Evolutionary conservation across 1,284 basidiomycete genomes (phyloP).

Genomic region (Lentinula novae-zelandiae): DNA sequence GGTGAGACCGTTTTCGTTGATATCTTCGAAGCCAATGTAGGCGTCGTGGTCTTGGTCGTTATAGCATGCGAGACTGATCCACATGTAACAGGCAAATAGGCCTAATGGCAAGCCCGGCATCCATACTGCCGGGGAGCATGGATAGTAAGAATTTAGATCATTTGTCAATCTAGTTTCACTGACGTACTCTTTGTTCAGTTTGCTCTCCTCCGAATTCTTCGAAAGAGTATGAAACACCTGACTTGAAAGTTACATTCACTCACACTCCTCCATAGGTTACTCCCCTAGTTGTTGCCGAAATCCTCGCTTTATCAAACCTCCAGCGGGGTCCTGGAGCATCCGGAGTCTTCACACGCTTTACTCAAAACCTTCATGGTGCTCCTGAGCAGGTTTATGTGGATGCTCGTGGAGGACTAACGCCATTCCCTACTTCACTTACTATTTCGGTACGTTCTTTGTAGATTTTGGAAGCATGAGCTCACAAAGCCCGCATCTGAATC

Average conservation of each 20-base stretch:
- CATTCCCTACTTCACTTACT: slow-evolving; percentile 10
- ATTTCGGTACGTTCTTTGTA: slow-evolving; percentile 4
- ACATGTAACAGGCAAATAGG: slow-evolving; percentile 15
- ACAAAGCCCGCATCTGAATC: background rate
- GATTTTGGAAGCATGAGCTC: background rate
- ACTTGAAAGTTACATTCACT: background rate
- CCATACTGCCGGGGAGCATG: slow-evolving; percentile 34
- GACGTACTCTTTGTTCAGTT: slow-evolving; percentile 23
- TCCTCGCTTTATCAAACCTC: slow-evolving; percentile 47
- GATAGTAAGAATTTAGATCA: slow-evolving; percentile 25
- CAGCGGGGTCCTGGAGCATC: slow-evolving; percentile 39
- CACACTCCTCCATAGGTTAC: slow-evolving; percentile 27
- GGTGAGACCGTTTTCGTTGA: slow-evolving; percentile 22
- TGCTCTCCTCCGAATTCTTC: slow-evolving; percentile 40
- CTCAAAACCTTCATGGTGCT: slow-evolving; percentile 4
- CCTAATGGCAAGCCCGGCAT: slow-evolving; percentile 26
- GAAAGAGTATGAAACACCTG: slow-evolving; percentile 29
- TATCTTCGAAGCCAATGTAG: slow-evolving; percentile 9
- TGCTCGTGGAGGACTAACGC: slow-evolving; percentile 7
- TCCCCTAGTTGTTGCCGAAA: slow-evolving; percentile 40
- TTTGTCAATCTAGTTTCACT: background rate
- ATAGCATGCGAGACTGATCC: too few species aligned
- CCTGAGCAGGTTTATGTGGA: slow-evolving; percentile 11
- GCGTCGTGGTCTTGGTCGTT: background rate
- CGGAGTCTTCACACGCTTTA: slow-evolving; percentile 34